phyloP scores from a whole-genome alignment of 345 rosid genomes.

The Arabidopsis thaliana region DNA sequence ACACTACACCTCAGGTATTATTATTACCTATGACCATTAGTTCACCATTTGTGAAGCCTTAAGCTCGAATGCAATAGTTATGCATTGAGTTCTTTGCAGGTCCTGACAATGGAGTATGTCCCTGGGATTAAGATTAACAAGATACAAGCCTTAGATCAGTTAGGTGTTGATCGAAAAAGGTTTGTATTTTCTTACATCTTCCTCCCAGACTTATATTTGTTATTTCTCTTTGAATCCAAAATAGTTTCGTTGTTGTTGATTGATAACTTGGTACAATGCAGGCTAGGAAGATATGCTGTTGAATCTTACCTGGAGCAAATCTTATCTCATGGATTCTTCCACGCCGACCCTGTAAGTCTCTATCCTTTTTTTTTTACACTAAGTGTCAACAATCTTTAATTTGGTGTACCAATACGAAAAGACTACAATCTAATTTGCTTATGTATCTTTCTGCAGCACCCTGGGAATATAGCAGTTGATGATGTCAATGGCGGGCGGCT shows the following conservation, averaged over 20 bases:
- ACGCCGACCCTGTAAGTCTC: conserved; percentile 90
- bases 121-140: conserved; percentile 98
- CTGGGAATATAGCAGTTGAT: conserved; percentile 98
- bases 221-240: conserved; percentile 3
- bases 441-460: conserved; percentile 65
- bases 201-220: neutral
- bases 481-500: conserved; percentile 97
- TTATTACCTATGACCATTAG: conserved; percentile 13
- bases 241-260: conserved; percentile 15
- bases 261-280: conserved; percentile 44
- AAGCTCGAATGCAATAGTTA: conserved; percentile 14
- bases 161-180: conserved; percentile 97
- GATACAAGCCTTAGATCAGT: conserved; percentile 82
- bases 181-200: conserved; percentile 41
- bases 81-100: conserved; percentile 49
- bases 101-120: conserved; percentile 98
- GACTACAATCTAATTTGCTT: conserved; percentile 11
- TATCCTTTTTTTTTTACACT: neutral
- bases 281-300: conserved; percentile 94
- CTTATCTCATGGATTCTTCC: conserved; percentile 97
- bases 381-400: neutral
- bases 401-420: neutral
- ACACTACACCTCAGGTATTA: conserved; percentile 90
- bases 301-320: conserved; percentile 99
- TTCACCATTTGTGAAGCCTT: conserved; percentile 17